Evolutionary conservation across 2,329 filamentous ascomycete species (phyloP).

Genomic region (Phialemonium atrogriseum): DNA sequence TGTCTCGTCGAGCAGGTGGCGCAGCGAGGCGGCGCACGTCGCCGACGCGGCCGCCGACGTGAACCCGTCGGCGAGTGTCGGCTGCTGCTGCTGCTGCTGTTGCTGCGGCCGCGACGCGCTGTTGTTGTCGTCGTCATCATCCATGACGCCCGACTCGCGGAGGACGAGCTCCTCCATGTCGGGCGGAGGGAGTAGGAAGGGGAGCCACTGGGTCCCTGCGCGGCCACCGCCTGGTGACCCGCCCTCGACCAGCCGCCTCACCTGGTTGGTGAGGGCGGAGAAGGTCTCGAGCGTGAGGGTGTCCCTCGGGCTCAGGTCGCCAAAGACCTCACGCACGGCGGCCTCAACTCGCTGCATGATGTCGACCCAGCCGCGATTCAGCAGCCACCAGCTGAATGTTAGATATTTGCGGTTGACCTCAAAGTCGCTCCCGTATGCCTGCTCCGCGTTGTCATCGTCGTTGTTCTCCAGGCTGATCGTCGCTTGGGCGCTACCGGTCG

Average conservation of each 20-base stretch:
- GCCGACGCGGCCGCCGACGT: constrained; percentile 23
- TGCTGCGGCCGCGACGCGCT: constrained; percentile 23
- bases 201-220: constrained; percentile 63
- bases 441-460: constrained; percentile 77
- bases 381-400: constrained; percentile 95
- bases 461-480: constrained; percentile 88
- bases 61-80: constrained; percentile 7
- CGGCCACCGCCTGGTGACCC: constrained; percentile 26
- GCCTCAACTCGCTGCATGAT: constrained; percentile 72
- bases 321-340: constrained; percentile 87
- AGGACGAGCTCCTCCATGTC: constrained; percentile 79
- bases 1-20: constrained; percentile 87
- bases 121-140: constrained; percentile 31
- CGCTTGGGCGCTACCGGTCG: constrained; percentile 63
- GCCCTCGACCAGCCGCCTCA: constrained; percentile 80
- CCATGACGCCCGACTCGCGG: constrained; percentile 71
- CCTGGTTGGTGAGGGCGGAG: constrained; percentile 71
- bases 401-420: constrained; percentile 93
- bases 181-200: constrained; percentile 70
- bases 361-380: constrained; percentile 82
- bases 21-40: constrained; percentile 52
- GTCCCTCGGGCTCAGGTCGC: constrained; percentile 80
- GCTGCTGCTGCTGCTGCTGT: constrained; percentile 1
- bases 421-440: constrained; percentile 84
- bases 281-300: constrained; percentile 75